A percentile compares a stretch with the other conserved stretches of the same genome.
These are phyloP conservation scores for Peronospora farinosa DNA, from an alignment of 352 stramenopile genomes.

Conservation along the genomic window DNA sequence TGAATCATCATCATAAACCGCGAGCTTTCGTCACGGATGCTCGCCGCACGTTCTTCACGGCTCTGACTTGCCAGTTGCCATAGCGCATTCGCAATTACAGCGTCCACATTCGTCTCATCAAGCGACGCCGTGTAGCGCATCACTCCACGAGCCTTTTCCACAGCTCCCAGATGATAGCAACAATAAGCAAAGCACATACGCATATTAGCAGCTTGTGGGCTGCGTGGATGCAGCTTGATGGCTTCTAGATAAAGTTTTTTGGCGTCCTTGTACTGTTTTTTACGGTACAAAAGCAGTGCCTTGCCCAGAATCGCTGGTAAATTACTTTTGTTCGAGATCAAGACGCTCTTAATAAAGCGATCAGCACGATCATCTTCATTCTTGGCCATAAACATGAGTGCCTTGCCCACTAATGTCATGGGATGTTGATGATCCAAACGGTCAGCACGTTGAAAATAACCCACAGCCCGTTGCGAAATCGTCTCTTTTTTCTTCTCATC, in stretches of 20 bases:
- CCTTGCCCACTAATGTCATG: constrained; percentile 88
- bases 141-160: constrained; percentile 79
- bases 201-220: constrained; percentile 85
- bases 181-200: constrained; percentile 95
- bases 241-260: constrained; percentile 92
- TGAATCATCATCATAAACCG: constrained; percentile 89
- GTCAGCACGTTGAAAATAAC: constrained; percentile 83
- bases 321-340: constrained; percentile 86
- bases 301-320: constrained; percentile 82
- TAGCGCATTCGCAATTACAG: constrained; percentile 90
- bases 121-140: constrained; percentile 81
- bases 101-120: constrained; percentile 91
- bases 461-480: constrained; percentile 71
- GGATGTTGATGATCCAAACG: constrained; percentile 86
- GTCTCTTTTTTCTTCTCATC: constrained; percentile 83
- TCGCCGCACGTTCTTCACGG: constrained; percentile 63
- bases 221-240: constrained; percentile 90
- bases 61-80: constrained; percentile 85
- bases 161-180: constrained; percentile 91
- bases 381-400: constrained; percentile 90
- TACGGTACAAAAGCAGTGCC: constrained; percentile 80
- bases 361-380: constrained; percentile 88
- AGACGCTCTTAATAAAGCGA: constrained; percentile 87
- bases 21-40: constrained; percentile 82
- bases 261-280: constrained; percentile 85